These are phyloP conservation scores for Petunia hybrid DNA, from an alignment of 305 asterid genomes.

Conservation along the genomic window DNA sequence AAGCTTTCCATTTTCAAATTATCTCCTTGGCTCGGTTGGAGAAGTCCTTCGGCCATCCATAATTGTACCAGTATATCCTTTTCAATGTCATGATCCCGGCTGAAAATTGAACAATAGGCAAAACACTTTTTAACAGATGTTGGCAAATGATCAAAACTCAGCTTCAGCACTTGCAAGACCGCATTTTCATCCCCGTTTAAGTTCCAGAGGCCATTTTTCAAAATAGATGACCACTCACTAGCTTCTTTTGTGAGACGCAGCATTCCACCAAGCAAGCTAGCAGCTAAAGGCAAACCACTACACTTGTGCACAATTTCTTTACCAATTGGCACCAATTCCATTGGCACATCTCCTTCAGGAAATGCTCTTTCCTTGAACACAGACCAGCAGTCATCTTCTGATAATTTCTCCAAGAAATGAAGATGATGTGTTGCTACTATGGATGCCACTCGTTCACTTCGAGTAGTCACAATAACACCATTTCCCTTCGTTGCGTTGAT, in stretches of 20 bases:
- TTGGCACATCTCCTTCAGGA: background rate
- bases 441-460: slow-evolving; percentile 5
- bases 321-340: slow-evolving; percentile 10
- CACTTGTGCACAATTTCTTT: slow-evolving; percentile 23
- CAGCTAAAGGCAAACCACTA: slow-evolving; percentile 32
- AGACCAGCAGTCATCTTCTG: slow-evolving; percentile 27
- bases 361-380: slow-evolving; percentile 30
- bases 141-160: slow-evolving; percentile 47
- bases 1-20: slow-evolving; percentile 28
- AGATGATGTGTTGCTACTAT: background rate
- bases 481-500: background rate
- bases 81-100: slow-evolving; percentile 18
- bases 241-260: background rate
- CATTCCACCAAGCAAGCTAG: slow-evolving; percentile 20
- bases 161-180: slow-evolving; percentile 34
- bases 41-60: slow-evolving; percentile 50
- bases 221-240: background rate
- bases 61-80: slow-evolving; percentile 37
- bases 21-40: slow-evolving; percentile 20
- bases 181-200: slow-evolving; percentile 14
- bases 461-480: slow-evolving; percentile 27
- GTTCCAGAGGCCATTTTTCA: slow-evolving; percentile 12
- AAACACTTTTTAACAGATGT: slow-evolving; percentile 47
- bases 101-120: slow-evolving; percentile 49
- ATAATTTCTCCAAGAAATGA: slow-evolving; percentile 12